Percentiles rank a stretch among this genome's conserved stretches.
Conservation (phyloP, 768 basidiomycete species). For the Lactarius evosmus region DNA sequence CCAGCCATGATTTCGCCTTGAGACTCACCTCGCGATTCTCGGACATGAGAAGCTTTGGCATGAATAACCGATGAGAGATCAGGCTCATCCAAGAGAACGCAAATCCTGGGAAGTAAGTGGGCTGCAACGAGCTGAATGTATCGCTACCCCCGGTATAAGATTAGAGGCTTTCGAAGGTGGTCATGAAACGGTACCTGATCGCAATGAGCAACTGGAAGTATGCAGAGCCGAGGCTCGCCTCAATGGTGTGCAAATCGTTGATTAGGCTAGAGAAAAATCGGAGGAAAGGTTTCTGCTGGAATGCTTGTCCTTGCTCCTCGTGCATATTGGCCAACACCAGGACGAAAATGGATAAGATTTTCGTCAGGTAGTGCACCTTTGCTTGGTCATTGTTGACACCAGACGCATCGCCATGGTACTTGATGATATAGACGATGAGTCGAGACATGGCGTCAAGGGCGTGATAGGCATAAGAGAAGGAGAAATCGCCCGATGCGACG, state of each 20-base stretch:
- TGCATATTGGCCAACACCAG: conserved; percentile 93
- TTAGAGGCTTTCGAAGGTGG: background rate
- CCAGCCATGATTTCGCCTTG: background rate
- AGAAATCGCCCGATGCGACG: conserved; percentile 65
- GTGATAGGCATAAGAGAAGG: conserved; percentile 76
- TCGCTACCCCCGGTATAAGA: conserved; percentile 51
- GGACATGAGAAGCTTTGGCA: conserved; percentile 88
- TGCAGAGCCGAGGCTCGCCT: conserved; percentile 78
- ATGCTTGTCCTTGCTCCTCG: conserved; percentile 86
- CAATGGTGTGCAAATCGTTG: conserved; percentile 86
- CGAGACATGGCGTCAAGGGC: conserved; percentile 94
- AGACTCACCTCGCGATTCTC: conserved; percentile 77
- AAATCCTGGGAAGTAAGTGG: conserved; percentile 95
- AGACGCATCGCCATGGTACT: conserved; percentile 96
- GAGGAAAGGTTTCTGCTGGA: conserved; percentile 98
- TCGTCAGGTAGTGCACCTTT: conserved; percentile 94
- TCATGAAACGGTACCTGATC: conserved; percentile 59
- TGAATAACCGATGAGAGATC: conserved; percentile 93
- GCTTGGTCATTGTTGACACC: conserved; percentile 92
- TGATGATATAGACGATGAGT: conserved; percentile 96
- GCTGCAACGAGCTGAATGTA: conserved; percentile 93
- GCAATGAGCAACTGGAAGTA: conserved; percentile 88
- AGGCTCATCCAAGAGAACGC: conserved; percentile 98
- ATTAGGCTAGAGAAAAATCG: conserved; percentile 96
- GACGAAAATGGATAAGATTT: conserved; percentile 96